Evolutionary conservation across 495 filamentous ascomycete genomes (phyloP).

Genomic region (Letharia lupina): DNA sequence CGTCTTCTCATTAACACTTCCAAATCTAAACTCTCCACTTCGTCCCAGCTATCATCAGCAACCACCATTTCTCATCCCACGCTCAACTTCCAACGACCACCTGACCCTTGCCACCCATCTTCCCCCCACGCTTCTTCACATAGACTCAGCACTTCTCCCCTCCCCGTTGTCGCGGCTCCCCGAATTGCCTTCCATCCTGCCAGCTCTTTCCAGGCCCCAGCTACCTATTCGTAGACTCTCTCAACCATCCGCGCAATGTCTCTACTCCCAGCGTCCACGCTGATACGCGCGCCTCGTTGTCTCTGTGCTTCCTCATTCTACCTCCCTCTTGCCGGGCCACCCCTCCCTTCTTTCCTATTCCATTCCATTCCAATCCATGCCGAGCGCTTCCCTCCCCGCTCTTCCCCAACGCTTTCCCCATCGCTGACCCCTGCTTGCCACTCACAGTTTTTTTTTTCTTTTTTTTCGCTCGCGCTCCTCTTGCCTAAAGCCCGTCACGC

Average conservation of each 20-base stretch:
- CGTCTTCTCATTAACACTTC: background rate
- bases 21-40: background rate
- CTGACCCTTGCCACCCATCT: background rate
- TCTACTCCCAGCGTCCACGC: background rate
- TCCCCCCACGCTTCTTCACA: background rate
- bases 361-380: background rate
- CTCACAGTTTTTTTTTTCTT: background rate
- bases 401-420: background rate
- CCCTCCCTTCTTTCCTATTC: background rate
- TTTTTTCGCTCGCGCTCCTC: background rate
- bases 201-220: background rate
- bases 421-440: background rate
- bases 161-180: background rate
- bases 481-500: background rate
- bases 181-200: background rate
- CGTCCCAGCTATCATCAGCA: background rate
- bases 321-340: background rate
- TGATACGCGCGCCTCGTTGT: background rate
- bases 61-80: background rate
- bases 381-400: background rate
- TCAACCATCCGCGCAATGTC: background rate
- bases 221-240: background rate
- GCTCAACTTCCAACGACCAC: background rate
- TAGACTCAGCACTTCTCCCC: background rate
- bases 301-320: no score